Percentiles rank a stretch among this genome's conserved stretches.
Conservation (phyloP, 257 asterid genomes). For the Nemophila menziesii region DNA sequence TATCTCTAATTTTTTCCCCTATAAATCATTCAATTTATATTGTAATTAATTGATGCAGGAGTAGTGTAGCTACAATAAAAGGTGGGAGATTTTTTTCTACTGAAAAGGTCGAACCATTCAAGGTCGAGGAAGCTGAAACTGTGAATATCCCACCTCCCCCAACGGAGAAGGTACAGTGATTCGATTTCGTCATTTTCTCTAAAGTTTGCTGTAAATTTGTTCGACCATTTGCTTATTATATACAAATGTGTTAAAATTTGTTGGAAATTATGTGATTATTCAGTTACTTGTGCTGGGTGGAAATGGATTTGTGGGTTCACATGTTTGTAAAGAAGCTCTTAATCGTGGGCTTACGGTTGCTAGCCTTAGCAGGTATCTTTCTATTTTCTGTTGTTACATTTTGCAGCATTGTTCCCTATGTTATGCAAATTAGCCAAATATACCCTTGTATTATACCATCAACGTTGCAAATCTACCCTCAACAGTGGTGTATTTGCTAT, state of each 20-base stretch:
- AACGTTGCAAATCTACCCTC: too few relatives aligned
- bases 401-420: too few relatives aligned
- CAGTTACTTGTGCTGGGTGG: conserved; percentile 98
- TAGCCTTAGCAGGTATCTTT: conserved; percentile 80
- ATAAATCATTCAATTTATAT: conserved; percentile 1
- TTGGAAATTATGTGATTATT: conserved; percentile 5
- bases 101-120: conserved; percentile 32
- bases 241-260: too few relatives aligned
- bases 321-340: conserved; percentile 83
- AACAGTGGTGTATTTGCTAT: too few relatives aligned
- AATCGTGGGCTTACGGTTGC: conserved; percentile 62
- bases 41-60: conserved; percentile 14
- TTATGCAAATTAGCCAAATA: neutral
- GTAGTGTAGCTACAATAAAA: conserved; percentile 26
- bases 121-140: conserved; percentile 83
- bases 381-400: neutral
- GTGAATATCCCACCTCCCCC: conserved; percentile 66
- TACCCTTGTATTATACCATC: neutral
- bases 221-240: conserved; percentile 2
- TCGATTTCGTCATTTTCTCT: too few relatives aligned
- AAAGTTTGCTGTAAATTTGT: too few relatives aligned
- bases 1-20: neutral
- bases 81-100: conserved; percentile 43
- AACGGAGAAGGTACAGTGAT: conserved; percentile 67
- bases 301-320: conserved; percentile 96